A percentile compares a stretch with the other conserved stretches of the same genome.
Conservation (phyloP, 208 protist species). For the Cochliopodium minus region DNA sequence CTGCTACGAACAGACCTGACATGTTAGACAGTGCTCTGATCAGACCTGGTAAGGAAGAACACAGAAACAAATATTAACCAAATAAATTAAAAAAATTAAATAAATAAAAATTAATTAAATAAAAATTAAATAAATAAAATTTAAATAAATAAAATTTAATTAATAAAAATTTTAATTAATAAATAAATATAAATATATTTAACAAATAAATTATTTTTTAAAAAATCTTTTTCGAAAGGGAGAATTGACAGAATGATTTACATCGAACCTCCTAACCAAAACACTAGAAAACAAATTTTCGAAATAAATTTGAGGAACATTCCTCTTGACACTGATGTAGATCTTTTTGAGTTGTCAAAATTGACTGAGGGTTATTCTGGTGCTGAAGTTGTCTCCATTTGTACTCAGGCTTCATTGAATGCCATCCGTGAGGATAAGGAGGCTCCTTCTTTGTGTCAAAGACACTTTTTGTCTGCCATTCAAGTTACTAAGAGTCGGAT, state of each 20-base stretch:
- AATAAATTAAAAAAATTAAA: too few species aligned
- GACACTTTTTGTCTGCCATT: conserved; percentile 42
- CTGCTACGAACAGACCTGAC: conserved; percentile 81
- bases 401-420: conserved; percentile 74
- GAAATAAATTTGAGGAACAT: conserved; percentile 48
- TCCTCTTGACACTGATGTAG: conserved; percentile 35
- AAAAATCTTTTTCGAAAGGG: too few species aligned
- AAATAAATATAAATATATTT: too few species aligned
- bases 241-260: conserved; percentile 77
- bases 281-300: conserved; percentile 56
- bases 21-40: conserved; percentile 29
- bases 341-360: conserved; percentile 32
- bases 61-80: too few species aligned
- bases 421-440: conserved; percentile 60
- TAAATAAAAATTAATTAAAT: too few species aligned
- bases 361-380: conserved; percentile 68
- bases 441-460: conserved; percentile 24
- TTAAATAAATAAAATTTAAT: too few species aligned
- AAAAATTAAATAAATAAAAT: too few species aligned
- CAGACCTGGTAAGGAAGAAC: conserved; percentile 5
- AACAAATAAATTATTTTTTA: too few species aligned
- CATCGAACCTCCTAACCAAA: conserved; percentile 52
- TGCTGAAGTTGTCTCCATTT: conserved; percentile 77
- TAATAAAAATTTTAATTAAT: too few species aligned
- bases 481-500: conserved; percentile 29